Conservation (phyloP, 176 grass and related monocot genomes). For the Eragrostis curvula region DNA sequence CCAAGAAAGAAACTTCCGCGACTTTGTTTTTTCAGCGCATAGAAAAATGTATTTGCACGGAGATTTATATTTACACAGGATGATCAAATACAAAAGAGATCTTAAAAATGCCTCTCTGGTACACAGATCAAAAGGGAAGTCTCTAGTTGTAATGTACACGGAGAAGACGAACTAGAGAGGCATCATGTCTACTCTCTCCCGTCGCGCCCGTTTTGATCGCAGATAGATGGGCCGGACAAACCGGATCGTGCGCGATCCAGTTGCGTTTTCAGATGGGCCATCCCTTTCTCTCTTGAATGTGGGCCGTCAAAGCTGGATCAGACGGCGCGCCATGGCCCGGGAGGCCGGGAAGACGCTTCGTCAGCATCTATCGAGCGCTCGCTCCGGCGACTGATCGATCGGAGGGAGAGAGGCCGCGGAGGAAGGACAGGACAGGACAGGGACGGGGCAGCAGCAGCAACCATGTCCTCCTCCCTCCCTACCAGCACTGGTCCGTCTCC, state of each 20-base stretch:
- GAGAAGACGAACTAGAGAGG: background rate
- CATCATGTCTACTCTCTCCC: background rate
- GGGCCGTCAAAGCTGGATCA: background rate
- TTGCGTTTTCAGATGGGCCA: background rate
- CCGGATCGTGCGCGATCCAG: too few species aligned
- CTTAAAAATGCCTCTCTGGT: conserved; percentile 33
- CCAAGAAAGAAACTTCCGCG: too few species aligned
- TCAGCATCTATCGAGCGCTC: too few species aligned
- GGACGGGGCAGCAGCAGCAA: background rate
- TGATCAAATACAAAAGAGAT: conserved; percentile 31
- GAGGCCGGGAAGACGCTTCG: background rate
- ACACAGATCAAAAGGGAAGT: background rate
- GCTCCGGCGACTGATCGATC: background rate
- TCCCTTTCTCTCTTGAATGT: background rate
- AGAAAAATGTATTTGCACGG: background rate
- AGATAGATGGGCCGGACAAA: background rate
- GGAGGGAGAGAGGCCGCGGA: too few species aligned
- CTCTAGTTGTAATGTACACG: background rate
- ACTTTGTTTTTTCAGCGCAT: too few species aligned
- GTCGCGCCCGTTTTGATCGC: background rate
- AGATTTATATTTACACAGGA: background rate
- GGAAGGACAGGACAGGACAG: background rate
- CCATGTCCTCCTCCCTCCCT: conserved; percentile 5
- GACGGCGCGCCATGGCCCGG: background rate
- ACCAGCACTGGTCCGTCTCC: conserved; percentile 92